Conservation (phyloP, 2,329 filamentous ascomycete genomes). For the Ceratocystis ficicola region DNA sequence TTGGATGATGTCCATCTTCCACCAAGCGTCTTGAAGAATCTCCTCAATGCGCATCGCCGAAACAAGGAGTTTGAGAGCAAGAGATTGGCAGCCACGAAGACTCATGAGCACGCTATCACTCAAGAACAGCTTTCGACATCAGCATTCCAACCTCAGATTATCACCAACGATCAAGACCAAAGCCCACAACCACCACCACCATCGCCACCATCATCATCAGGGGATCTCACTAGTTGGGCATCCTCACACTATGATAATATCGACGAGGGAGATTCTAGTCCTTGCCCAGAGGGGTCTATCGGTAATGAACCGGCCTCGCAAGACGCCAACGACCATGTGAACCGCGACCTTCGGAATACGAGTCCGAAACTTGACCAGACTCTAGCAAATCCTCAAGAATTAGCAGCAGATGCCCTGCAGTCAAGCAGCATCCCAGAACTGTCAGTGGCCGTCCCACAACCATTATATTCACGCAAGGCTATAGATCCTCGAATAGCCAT, state of each 20-base stretch:
- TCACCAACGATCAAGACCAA: background rate
- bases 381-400: background rate
- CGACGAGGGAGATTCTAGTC: too few relatives aligned
- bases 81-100: background rate
- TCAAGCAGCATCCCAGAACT: constrained; percentile 4
- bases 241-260: too few relatives aligned
- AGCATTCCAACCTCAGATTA: background rate
- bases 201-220: too few relatives aligned
- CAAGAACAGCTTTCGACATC: background rate
- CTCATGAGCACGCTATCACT: background rate
- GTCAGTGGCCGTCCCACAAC: background rate
- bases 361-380: background rate
- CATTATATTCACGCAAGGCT: background rate
- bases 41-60: constrained; percentile 6
- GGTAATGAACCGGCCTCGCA: background rate
- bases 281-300: background rate
- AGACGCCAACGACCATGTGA: background rate
- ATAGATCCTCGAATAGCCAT: background rate
- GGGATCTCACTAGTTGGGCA: too few relatives aligned
- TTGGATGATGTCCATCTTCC: constrained; percentile 17
- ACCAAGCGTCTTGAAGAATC: background rate
- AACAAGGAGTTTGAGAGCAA: background rate
- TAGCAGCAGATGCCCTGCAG: background rate
- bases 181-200: background rate
- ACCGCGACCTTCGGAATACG: background rate